A percentile compares a stretch with the other conserved stretches of the same genome.
Conservation (phyloP, 164 flowering plant species). For the Malania oleifera region DNA sequence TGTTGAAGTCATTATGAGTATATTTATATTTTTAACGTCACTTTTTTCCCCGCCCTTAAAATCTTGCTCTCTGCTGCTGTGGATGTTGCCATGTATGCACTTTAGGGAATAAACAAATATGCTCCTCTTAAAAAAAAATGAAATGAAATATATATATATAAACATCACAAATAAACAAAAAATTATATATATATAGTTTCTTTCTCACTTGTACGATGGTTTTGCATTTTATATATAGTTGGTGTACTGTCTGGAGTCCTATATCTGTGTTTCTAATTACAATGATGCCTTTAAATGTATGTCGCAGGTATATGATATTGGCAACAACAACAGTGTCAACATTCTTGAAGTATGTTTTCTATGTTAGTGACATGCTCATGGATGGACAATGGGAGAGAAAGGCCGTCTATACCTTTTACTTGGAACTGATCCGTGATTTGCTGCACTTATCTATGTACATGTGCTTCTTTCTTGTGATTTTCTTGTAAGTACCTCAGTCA, state of each 20-base stretch:
- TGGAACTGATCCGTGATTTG: constrained; percentile 95
- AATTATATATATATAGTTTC: too few species aligned
- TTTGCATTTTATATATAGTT: too few species aligned
- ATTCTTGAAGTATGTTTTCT: constrained; percentile 86
- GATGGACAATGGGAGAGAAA: constrained; percentile 99
- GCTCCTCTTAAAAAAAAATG: too few species aligned
- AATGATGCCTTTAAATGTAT: constrained; percentile 3
- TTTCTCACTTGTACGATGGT: too few species aligned
- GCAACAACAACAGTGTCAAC: constrained; percentile 88
- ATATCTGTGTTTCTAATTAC: not conserved
- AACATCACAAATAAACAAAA: too few species aligned
- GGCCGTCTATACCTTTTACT: constrained; percentile 90
- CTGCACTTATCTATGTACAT: constrained; percentile 94
- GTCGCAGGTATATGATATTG: constrained; percentile 86
- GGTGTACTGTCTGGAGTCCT: not conserved
- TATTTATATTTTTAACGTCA: too few species aligned
- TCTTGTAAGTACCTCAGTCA: constrained; percentile 64
- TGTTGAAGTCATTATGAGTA: too few species aligned
- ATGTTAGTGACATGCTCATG: constrained; percentile 95
- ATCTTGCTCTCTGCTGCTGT: too few species aligned
- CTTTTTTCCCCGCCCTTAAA: too few species aligned
- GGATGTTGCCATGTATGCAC: too few species aligned
- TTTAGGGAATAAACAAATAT: too few species aligned
- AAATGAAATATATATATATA: too few species aligned
- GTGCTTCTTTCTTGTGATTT: constrained; percentile 91